These are phyloP conservation scores for Fraxinus excelsior DNA, from an alignment of 257 asterid genomes.

Conservation along the genomic window DNA sequence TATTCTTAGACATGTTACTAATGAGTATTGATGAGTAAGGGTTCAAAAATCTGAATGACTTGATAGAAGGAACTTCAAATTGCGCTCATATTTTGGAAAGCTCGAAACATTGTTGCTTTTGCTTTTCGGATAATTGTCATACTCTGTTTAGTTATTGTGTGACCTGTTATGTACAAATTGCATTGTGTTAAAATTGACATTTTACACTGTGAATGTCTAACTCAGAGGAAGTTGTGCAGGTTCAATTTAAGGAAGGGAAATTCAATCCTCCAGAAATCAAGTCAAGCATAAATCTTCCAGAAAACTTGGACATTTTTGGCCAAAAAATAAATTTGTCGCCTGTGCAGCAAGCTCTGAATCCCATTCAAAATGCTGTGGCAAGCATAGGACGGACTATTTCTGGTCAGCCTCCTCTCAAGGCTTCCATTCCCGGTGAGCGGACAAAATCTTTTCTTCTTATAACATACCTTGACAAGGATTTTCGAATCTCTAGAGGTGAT, in stretches of 20 bases:
- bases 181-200: background rate
- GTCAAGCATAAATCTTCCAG: conserved; percentile 80
- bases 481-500: conserved; percentile 92
- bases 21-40: background rate
- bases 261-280: conserved; percentile 89
- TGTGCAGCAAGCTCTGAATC: conserved; percentile 65
- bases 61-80: background rate
- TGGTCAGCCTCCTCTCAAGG: conserved; percentile 81
- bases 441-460: conserved; percentile 77
- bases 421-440: conserved; percentile 78
- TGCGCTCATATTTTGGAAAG: background rate
- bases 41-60: background rate
- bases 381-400: conserved; percentile 71
- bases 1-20: background rate
- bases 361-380: conserved; percentile 66
- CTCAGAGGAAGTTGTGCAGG: conserved; percentile 39
- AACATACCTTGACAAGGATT: conserved; percentile 85
- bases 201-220: background rate
- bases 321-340: conserved; percentile 69
- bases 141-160: background rate
- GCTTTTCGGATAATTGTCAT: background rate
- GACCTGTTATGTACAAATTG: background rate
- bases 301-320: conserved; percentile 64
- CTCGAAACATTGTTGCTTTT: background rate
- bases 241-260: conserved; percentile 84